A percentile compares a stretch with the other conserved stretches of the same genome.
Conservation (phyloP, 192 early-diverging fungal species). For the Mortierella antarctica region DNA sequence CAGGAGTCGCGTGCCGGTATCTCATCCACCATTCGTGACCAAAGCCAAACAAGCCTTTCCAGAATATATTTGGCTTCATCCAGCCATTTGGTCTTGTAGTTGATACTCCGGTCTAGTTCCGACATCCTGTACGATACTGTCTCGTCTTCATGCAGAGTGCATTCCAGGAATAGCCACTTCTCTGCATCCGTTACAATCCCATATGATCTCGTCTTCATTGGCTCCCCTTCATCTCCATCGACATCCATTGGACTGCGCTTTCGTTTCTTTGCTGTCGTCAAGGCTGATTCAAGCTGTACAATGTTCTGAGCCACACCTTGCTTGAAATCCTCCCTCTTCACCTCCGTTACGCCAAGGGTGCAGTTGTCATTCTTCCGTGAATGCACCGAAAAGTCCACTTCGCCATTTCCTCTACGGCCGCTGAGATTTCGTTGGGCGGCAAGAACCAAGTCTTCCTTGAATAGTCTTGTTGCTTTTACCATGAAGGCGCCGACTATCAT, state of each 20-base stretch:
- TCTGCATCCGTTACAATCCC: conserved; percentile 8
- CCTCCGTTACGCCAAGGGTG: conserved; percentile 18
- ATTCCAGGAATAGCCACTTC: neutral
- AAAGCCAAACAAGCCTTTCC: conserved; percentile 18
- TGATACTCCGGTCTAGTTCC: neutral
- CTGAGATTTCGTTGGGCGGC: conserved; percentile 5
- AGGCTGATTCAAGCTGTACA: conserved; percentile 23
- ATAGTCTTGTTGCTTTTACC: conserved; percentile 6
- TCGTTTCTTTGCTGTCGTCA: conserved; percentile 11
- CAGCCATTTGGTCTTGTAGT: conserved; percentile 4
- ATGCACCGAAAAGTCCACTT: conserved; percentile 15
- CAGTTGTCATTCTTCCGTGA: neutral
- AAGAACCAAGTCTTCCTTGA: conserved; percentile 11
- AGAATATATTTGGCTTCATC: conserved; percentile 4
- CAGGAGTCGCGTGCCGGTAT: conserved; percentile 9
- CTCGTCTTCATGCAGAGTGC: conserved; percentile 4
- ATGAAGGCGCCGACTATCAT: conserved; percentile 8
- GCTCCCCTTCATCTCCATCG: conserved; percentile 1
- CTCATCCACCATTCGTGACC: conserved; percentile 19
- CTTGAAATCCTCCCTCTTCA: conserved; percentile 15
- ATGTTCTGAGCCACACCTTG: conserved; percentile 17
- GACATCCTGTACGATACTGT: conserved; percentile 9
- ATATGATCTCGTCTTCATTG: neutral
- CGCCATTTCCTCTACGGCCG: conserved; percentile 7
- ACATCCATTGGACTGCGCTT: neutral